Evolutionary conservation across 192 early-diverging fungal genomes (phyloP).

Genomic region (Coemansia sp.): DNA sequence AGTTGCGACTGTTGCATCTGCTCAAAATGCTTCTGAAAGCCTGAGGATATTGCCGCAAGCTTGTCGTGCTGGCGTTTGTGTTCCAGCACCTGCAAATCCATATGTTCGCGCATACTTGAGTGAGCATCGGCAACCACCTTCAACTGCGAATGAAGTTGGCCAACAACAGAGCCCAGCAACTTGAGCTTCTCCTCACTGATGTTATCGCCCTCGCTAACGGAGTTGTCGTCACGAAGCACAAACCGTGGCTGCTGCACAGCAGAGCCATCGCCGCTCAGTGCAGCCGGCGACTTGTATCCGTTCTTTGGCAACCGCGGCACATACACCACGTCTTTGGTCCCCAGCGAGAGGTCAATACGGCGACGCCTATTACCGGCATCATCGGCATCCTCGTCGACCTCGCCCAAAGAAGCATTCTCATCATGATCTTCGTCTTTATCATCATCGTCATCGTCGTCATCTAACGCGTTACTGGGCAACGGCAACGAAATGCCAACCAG

Average conservation of each 20-base stretch:
- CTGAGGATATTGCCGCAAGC: constrained; percentile 39
- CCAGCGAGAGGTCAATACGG: constrained; percentile 26
- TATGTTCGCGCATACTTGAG: constrained; percentile 38
- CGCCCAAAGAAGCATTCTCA: background rate
- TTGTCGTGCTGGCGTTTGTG: constrained; percentile 52
- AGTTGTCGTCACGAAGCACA: constrained; percentile 32
- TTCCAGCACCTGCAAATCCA: constrained; percentile 49
- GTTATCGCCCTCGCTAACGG: constrained; percentile 18
- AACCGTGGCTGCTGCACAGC: constrained; percentile 41
- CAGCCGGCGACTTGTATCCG: constrained; percentile 24
- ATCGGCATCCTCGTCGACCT: background rate
- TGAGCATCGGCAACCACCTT: constrained; percentile 42
- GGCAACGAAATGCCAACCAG: constrained; percentile 59
- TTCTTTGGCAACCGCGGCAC: constrained; percentile 42
- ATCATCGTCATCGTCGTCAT: background rate
- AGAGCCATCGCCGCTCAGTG: constrained; percentile 4
- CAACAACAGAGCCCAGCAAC: constrained; percentile 45
- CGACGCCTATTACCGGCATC: constrained; percentile 10
- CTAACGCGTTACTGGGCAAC: constrained; percentile 10
- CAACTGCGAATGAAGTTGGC: constrained; percentile 53
- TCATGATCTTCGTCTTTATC: background rate
- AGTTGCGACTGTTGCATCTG: constrained; percentile 43
- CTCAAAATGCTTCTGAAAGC: constrained; percentile 45
- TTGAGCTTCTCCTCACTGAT: constrained; percentile 38
- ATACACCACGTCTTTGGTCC: constrained; percentile 44